Evolutionary conservation across 1,284 basidiomycete genomes (phyloP), one percentile per base, ranked within the genome.

Genomic region (Melampsora americana): DNA sequence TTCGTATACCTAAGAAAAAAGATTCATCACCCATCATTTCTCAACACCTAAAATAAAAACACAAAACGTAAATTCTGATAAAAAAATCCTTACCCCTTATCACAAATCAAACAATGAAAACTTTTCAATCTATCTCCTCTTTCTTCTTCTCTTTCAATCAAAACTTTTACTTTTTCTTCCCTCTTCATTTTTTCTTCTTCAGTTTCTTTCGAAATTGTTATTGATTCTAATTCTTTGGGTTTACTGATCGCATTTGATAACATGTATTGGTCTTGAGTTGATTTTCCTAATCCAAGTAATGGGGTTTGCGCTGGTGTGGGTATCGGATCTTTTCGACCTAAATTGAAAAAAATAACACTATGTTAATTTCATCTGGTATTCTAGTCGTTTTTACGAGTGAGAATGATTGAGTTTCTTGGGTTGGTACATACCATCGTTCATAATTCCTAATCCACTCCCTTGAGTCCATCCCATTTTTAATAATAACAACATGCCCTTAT

Each of bases 391-490:
- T 53, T 28, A 2, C 7, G 16, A 28, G 53, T 56, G 56, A 70
- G 44, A 1, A 20, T 64, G 7, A 48, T 42, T 35, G 46, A 42
- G 18, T 66, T 48, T 14, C 7, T 23, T 11, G 32, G 23, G 20
- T 9, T 18, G 7, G 60, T 30, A n/a, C 18, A 14, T 42, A 69
- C 73, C 73, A 69, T 62, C 61, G 46, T 69, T 53, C 20, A 32
- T 46, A 14, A 76, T 28, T 18, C 73, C 73, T 35, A 76, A 53
- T 26, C 73, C 73, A 42, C 53, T 76, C 20, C 73, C 73, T 44
- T 76, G 23, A 35, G 60, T 44, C 73, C 73, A 76, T 14, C 73
- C 73, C 73, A 76, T 76, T 60, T 76, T 76, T 7, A 76, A 50
- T 20, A 76, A 67, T n/a, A 76, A 32, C 56, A 69, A 28, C 73